Conservation (phyloP, 1,284 basidiomycete genomes). For the Phellopilus nigrolimitatus region DNA sequence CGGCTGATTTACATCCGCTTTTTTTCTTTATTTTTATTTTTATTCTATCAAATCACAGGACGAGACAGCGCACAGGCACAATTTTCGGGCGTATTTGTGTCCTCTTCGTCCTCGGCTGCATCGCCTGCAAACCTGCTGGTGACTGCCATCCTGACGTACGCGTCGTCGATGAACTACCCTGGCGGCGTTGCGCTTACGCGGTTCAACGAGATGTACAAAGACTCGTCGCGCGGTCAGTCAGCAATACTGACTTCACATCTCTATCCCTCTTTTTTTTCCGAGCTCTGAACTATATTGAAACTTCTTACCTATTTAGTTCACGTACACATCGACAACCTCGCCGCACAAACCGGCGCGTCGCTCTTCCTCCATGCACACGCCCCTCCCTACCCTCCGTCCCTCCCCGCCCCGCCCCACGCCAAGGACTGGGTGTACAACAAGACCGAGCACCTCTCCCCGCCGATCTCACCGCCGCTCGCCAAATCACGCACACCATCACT, state of each 20-base stretch:
- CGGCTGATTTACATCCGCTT: not conserved
- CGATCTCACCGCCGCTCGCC: slow-evolving; percentile 34
- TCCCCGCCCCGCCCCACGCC: slow-evolving; percentile 21
- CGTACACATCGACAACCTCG: slow-evolving; percentile 77
- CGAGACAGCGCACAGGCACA: slow-evolving; percentile 34
- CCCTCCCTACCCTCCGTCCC: slow-evolving; percentile 47
- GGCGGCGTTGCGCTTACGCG: slow-evolving; percentile 72
- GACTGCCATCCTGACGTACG: slow-evolving; percentile 49
- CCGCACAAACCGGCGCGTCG: slow-evolving; percentile 88
- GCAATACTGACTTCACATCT: not conserved
- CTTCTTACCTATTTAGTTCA: slow-evolving; percentile 35
- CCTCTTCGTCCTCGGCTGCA: slow-evolving; percentile 39
- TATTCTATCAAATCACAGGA: slow-evolving; percentile 26
- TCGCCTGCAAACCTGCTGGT: slow-evolving; percentile 48
- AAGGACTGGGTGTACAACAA: slow-evolving; percentile 70
- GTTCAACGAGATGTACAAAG: slow-evolving; percentile 52
- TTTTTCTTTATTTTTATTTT: slow-evolving; percentile 27
- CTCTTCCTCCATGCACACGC: slow-evolving; percentile 78
- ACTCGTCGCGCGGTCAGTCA: slow-evolving; percentile 31
- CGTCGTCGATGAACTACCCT: slow-evolving; percentile 83
- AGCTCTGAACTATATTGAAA: not conserved
- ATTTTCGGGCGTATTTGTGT: slow-evolving; percentile 41
- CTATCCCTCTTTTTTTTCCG: slow-evolving; percentile 1
- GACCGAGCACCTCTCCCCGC: slow-evolving; percentile 57
- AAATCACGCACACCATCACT: slow-evolving; percentile 59